Base-by-base conservation (phyloP, 2,329 filamentous ascomycete genomes). In the Aspergillus chevalieri region DNA sequence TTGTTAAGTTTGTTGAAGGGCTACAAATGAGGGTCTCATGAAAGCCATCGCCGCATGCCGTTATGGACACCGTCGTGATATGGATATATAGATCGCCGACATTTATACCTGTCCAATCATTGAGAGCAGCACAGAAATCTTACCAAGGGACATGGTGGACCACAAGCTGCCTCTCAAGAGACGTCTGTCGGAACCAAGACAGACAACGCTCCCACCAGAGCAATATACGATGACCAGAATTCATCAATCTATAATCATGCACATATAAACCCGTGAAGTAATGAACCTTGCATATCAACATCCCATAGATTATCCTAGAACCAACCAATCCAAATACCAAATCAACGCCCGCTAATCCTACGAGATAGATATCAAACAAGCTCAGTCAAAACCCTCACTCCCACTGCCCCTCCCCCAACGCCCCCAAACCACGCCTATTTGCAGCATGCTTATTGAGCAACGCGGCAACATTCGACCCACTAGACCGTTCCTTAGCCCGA, bases 401-500 rank as follows among this genome's bases (percentile, higher is more conserved):
- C 65, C 72, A 75, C 44, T 66, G 61, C 4, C 72, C 72, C 36
- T 57, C 60, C 3, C 61, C 63, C 47, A 72, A 50, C 14, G 66
- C 62, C 17, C 69, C 67, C 46, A 71, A 60, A 12, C 26, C 26
- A 30, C 26, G 26, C 34, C 72, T 63, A 41, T 65, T 66, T 41
- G 62, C 63, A 44, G 65, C 65, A 54, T 69, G 68, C 52, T 68
- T 71, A 30, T 66, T 65, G 59, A 70, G 47, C 49, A 78, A 64
- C 44, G 63, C 63, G 3, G 59, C 55, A 47, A 65, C 62, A 44
- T 61, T 66, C 1, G 66, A 62, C 12, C 61, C 56, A 2, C 60
- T 54, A 21, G 68, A 72, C 54, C 77, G 75, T 53, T 74, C 72
- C 61, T 77, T 74, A 62, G 73, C 72, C 52, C 67, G 72, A 43